Evolutionary conservation across 192 early-diverging fungal genomes (phyloP), one percentile per base, ranked within the genome.

Genomic region (Allomyces macrogynus): DNA sequence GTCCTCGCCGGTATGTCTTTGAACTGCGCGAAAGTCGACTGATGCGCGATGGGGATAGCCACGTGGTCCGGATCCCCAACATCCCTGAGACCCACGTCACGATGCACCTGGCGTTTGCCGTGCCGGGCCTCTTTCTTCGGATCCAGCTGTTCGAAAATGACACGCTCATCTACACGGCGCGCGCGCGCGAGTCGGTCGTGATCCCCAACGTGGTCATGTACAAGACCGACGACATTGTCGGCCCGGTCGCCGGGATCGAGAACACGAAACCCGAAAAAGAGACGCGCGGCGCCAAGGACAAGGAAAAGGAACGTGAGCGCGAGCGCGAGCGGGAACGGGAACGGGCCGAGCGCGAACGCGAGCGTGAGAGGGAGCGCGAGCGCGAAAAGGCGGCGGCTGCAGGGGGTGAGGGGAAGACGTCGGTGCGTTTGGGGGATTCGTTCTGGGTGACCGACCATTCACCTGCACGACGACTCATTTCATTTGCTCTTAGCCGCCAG

Each of bases 101-200:
- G 1, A 24, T 75, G 12, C 81, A 83, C 63, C 68, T 78, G 7
- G 64, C 69, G 24, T 83, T 83, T 66, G 74, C 73, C 0, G 61
- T 74, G 40, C 70, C 75, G 0, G 43, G 60, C 11, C 72, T 73
- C 18, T 71, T 65, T 64, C 54, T 83, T 16, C 70, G 69, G 23
- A 61, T 83, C 12, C 75, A 76, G 67, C 44, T 83, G 1, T 80
- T 80, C 64, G 79, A 83, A 64, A 77, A 81, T 71, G 78, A 79
- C 62, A 72, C 74, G 40, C 78, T 80, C 63, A 69, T 83, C 23
- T 63, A 64, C 26, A 60, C 61, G 10, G 68, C 64, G 20, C 65
- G 65, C 5, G 81, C 79, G 12, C 73, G 74, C 63, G 81, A 77
- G 3, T 63, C 71, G 12, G 77, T 71, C 1, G 71, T 70, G 2